Base-by-base conservation (phyloP, 495 filamentous ascomycete species). In the Neurospora sp. region DNA sequence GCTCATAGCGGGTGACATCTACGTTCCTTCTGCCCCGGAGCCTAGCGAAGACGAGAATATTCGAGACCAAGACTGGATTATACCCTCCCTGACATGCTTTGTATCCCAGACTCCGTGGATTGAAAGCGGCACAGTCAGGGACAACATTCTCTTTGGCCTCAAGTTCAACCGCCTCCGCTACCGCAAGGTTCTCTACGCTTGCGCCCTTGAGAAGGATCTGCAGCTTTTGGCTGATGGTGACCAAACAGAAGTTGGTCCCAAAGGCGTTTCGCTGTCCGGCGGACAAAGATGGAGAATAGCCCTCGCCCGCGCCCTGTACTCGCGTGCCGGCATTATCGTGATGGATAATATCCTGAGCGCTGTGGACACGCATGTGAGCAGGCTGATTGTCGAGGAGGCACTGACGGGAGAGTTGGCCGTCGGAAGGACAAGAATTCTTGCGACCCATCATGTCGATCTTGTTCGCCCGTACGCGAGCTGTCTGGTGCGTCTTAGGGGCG, bases 331-430 rank as follows among this genome's bases (percentile, higher is more conserved):
- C 3, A 86, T 92, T 16, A 78, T 93, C 23, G 79, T 92, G 8
- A 84, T 94, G 5, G 92, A 94, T 76, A 91, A 93, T 76, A 88
- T 91, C 6, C 81, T 94, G 14, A 90, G 88, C 20, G 91, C 91
- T 5, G 79, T 89, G 18, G 87, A 88, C 77, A 82, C 86, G 18
- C 85, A 85, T 71, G 87, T 88, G 35, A 83, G 85, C 31, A 79
- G 79, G 69, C 72, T 83, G 37, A 82, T 89, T 12, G 82, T 87
- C 70, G 82, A 86, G 42, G 76, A 86, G 70, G 87, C 83, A 7
- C 77, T 89, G n/a, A 82, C 81, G 27, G 87, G 86, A 3, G 80
- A 83, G 41, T 79, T 88, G 39, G 79, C 81, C 6, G 71, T 75
- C 12, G 84, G 83, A 8, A 76, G 86, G 41, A 88, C 87, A 6